Percentiles rank a stretch among this genome's conserved stretches.
Evolutionary conservation across 2,329 filamentous ascomycete genomes (phyloP).

Genomic region (Pseudopithomyces chartarum): DNA sequence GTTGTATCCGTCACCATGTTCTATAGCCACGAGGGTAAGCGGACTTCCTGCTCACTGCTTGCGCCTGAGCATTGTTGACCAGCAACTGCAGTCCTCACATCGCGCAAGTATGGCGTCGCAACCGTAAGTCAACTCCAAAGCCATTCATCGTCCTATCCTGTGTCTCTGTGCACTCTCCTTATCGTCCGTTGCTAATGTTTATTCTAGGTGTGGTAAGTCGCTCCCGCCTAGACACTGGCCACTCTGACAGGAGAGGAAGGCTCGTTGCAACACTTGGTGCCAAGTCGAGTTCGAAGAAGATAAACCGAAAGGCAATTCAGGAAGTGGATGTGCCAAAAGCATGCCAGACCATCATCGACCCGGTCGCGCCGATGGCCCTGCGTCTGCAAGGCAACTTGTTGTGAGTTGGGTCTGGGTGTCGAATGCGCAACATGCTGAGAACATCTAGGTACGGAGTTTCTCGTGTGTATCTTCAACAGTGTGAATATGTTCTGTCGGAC

Average conservation of each 20-base stretch:
- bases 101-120: conserved; percentile 85
- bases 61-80: conserved; percentile 18
- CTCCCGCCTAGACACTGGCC: background rate
- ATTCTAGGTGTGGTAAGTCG: background rate
- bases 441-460: conserved; percentile 68
- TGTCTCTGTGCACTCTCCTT: background rate
- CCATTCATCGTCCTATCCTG: background rate
- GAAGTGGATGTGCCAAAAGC: conserved; percentile 86
- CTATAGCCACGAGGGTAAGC: conserved; percentile 90
- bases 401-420: conserved; percentile 46
- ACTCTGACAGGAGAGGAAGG: conserved; percentile 59
- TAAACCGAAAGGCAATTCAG: conserved; percentile 85
- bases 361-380: conserved; percentile 84
- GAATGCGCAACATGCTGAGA: conserved; percentile 14
- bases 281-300: conserved; percentile 70
- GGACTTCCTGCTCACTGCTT: background rate
- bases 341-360: conserved; percentile 84
- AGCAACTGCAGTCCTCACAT: conserved; percentile 70
- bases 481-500: conserved; percentile 81
- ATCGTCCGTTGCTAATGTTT: background rate
- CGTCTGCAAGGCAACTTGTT: conserved; percentile 88
- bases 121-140: conserved; percentile 73
- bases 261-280: conserved; percentile 86
- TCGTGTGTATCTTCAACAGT: conserved; percentile 86
- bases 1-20: conserved; percentile 67